Conservation (phyloP, 2,329 filamentous ascomycete genomes). For the Colletotrichum higginsianum region DNA sequence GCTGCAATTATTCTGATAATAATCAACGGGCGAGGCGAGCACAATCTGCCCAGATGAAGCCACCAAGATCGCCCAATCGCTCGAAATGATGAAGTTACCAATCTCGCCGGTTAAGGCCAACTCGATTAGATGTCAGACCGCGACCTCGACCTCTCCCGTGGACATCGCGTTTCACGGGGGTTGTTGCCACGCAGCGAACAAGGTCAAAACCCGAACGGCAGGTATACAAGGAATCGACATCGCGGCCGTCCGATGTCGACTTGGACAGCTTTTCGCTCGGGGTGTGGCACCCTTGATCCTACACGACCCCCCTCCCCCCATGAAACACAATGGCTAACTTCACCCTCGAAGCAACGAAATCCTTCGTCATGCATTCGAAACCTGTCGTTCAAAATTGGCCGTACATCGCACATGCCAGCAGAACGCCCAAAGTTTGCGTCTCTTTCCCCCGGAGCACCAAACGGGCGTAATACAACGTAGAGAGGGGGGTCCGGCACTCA, state of each 20-base stretch:
- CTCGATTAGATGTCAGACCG: neutral
- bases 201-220: neutral
- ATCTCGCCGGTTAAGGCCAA: neutral
- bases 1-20: neutral
- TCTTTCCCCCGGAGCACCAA: neutral
- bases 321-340: neutral
- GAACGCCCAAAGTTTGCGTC: conserved; percentile 4
- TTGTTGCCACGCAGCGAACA: neutral
- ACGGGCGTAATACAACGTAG: neutral
- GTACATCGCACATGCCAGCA: neutral
- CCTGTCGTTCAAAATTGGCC: neutral
- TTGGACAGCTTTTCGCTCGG: conserved; percentile 1
- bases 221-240: neutral
- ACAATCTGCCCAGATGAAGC: neutral
- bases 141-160: neutral
- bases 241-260: conserved; percentile 1
- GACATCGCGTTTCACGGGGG: too few species aligned
- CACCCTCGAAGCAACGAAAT: neutral
- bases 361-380: neutral
- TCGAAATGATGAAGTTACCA: neutral
- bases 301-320: neutral
- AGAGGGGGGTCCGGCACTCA: neutral
- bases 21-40: conserved; percentile 1
- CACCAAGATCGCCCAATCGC: neutral
- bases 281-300: neutral